Evolutionary conservation across 2,329 filamentous ascomycete species (phyloP), one percentile per base, ranked within the genome.

Genomic region (Fusarium incarnatum): DNA sequence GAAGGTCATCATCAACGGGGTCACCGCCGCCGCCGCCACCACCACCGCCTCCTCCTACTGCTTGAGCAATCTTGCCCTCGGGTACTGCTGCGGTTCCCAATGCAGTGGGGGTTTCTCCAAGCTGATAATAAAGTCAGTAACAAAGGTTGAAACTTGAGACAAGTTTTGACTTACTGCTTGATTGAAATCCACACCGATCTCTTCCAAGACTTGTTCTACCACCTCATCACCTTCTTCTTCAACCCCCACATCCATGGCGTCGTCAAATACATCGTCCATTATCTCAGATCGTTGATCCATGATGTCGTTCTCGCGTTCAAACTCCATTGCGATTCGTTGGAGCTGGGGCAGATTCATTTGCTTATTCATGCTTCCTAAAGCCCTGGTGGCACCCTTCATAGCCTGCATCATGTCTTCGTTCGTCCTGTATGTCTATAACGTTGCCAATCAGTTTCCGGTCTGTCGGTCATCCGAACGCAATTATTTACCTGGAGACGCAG

Each of bases 341-440:
- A 99, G 85, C 20, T 94, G 94, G 1, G 96, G 96, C 5, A 99
- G 89, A 78, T 99, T 98, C 94, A 98, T 98, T 70, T 93, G 93
- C 71, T 92, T 88, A 81, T 99, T 99, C 96, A 99, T 99, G 83
- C 92, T 97, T 57, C 94, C 94, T 10, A 99, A 85, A 5, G 97
- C 91, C 81, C 91, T 90, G 2, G 96, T 98, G 7, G 96, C 96
- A 34, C 96, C 96, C 82, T 98, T 99, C 96, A 99, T 98, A 11
- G 94, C 96, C 81, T 97, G 94, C 94, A 98, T 98, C 96, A 99
- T 99, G 82, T 98, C 95, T 81, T 99, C 96, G 81, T 99, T 99
- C 73, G 94, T 98, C 71, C 96, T 91, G 71, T 98, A 95, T 52
- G 96, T 99, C 93, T 97, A 76, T 23, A 25, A 18, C 12, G 45